Percentiles rank a stretch among this genome's conserved stretches.
phyloP scores from a whole-genome alignment of 2,329 filamentous ascomycete genomes.

The Colletotrichum sp. region DNA sequence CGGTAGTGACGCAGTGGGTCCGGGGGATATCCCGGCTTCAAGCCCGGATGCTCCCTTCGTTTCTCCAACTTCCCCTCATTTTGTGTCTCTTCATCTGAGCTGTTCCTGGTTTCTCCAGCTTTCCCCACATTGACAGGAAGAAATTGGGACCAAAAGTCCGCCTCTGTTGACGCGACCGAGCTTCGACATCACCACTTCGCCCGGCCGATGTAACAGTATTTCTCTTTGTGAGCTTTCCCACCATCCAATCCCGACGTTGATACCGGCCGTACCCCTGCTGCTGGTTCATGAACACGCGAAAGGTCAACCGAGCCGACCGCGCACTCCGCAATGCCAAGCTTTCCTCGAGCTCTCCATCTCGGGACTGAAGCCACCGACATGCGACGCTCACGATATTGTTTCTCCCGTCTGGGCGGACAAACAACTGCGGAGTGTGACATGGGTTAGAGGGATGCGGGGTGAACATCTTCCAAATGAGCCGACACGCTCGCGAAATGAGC shows the following conservation, averaged over 20 bases:
- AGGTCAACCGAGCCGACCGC: neutral
- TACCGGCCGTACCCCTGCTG: neutral
- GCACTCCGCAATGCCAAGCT: neutral
- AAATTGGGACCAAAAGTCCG: neutral
- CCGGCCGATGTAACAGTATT: slow-evolving; percentile 13
- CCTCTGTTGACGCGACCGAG: neutral
- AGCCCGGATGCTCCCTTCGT: neutral
- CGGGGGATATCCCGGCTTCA: slow-evolving; percentile 6
- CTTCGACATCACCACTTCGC: neutral
- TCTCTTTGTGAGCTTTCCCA: neutral
- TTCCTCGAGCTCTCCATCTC: neutral
- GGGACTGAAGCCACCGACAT: slow-evolving; percentile 18
- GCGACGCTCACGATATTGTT: neutral
- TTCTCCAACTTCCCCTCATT: slow-evolving; percentile 20
- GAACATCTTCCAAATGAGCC: neutral
- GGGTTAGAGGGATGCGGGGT: neutral
- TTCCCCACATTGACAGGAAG: neutral
- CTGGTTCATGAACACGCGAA: neutral
- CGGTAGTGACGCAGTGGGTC: slow-evolving; percentile 12
- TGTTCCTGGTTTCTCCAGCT: neutral
- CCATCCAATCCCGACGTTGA: neutral
- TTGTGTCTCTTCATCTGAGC: neutral
- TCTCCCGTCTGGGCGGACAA: slow-evolving; percentile 1
- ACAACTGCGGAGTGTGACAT: neutral
- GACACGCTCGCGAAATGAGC: neutral